Conservation (phyloP, 768 basidiomycete genomes). For the Boletus barrowsii region DNA sequence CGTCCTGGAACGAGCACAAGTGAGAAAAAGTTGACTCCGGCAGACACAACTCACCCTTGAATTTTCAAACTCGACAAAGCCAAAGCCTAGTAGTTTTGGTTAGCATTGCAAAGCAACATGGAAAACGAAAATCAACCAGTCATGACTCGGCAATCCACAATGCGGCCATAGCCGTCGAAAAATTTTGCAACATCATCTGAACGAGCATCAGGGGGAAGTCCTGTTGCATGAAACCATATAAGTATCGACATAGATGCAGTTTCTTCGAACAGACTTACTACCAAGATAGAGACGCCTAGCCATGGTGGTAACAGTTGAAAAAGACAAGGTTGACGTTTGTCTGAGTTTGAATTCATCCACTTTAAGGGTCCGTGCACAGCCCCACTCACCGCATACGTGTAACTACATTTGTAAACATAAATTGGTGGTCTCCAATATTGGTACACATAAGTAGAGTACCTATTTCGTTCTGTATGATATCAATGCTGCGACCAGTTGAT, state of each 20-base stretch:
- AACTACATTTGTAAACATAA: neutral
- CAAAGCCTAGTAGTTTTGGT: slow-evolving; percentile 63
- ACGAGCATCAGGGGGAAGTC: slow-evolving; percentile 80
- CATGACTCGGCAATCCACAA: slow-evolving; percentile 92
- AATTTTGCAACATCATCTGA: slow-evolving; percentile 83
- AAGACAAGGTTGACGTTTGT: slow-evolving; percentile 22
- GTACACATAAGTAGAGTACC: slow-evolving; percentile 11
- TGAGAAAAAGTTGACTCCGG: neutral
- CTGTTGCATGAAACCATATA: slow-evolving; percentile 34
- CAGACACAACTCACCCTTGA: slow-evolving; percentile 47
- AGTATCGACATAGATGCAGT: slow-evolving; percentile 5
- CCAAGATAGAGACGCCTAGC: slow-evolving; percentile 84
- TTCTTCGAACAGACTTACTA: slow-evolving; percentile 44
- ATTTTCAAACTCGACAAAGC: slow-evolving; percentile 95
- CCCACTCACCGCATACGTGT: slow-evolving; percentile 15
- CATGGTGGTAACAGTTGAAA: slow-evolving; percentile 49
- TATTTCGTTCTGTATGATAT: slow-evolving; percentile 8
- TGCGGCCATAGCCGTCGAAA: slow-evolving; percentile 87
- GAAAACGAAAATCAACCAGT: slow-evolving; percentile 58
- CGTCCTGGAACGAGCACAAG: slow-evolving; percentile 57
- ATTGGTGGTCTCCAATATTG: neutral
- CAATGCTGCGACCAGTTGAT: slow-evolving; percentile 88
- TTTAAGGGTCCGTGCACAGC: slow-evolving; percentile 33
- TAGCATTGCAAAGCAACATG: neutral
- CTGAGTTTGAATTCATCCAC: slow-evolving; percentile 32